Base-by-base conservation (phyloP, 1,284 basidiomycete species). In the Ceratobasidium sp. region DNA sequence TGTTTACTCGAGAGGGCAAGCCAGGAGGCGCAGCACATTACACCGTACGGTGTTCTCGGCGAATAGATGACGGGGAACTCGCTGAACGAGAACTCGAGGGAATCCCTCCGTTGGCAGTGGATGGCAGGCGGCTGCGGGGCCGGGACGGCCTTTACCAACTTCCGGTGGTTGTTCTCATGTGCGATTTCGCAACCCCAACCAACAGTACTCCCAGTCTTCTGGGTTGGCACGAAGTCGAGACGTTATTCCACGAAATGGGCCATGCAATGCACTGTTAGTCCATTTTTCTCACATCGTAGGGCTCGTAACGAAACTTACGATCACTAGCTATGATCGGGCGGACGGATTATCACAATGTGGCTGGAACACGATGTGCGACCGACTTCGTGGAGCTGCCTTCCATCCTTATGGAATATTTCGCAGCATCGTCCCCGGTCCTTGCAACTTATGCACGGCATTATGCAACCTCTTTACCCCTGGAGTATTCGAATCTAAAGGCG, bases 381-480 rank as follows among this genome's bases (percentile, higher is more conserved):
- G 96, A 99, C 80, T 98, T 99, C 79, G 96, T 98, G 76, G 96
- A 99, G 79, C 84, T 99, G 2, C 97, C 96, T 0, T 98, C 96
- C 11, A 97, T 99, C 77, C 87, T 99, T 25, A 99, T 99, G 97
- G 97, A 99, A 80, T 94, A 96, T 79, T 93, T 99, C 83, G 87
- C 97, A 46, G 90, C 87, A 51, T 95, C 95, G 0, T 88, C 94
- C 0, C 81, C 83, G 8, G 94, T 98, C 18, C 86, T 98, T 56
- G 30, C 72, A 48, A 56, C 54, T 23, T 66, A 64, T 42, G 83
- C 85, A 3, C 79, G 79, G n/a, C 85, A 86, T 77, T 81, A 84
- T 76, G 75, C 77, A 21, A 85, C 92, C 83, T 80, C 86, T 84
- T 78, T 92, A 86, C 77, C 90, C 82, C 63, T 98, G 84, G 81